Evolutionary conservation across 2,329 filamentous ascomycete species (phyloP), one percentile per base, ranked within the genome.

Genomic region (Pseudogymnoascus sp.): DNA sequence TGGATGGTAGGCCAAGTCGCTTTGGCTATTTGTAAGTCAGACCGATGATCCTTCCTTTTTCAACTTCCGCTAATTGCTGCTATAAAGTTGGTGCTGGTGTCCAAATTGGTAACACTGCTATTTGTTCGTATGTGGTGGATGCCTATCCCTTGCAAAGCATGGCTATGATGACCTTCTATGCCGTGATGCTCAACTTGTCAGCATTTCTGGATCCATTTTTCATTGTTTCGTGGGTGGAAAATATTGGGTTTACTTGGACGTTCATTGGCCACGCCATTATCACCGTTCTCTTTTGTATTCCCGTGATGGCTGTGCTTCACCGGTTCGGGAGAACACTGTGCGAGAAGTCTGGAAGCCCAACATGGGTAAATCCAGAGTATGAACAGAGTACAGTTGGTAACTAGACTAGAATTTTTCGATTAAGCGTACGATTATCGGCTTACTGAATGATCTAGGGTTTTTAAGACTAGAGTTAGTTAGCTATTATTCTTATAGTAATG

Each of bases 1-100:
- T 85, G 82, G 81, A 81, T 83, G 35, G 78, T 83, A 0, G 83
- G 81, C 1, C 82, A 85, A 65, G 72, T 84, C 4, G 81, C 80
- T 0, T 80, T 85, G 65, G 82, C 82, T 65, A 69, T 84, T 1
- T 82, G 79, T 82, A 72, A 72, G 77, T 72, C 16, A 22, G 16
- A 22, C 37, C 37, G n/a, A 19, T 40, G 37, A 40, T 19, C 37
- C 37, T 22, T 16, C 19, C 10, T 12, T 41, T 22, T 41, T 41
- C 40, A 41, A 41, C 10, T 41, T 22, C 40, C 3, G 10, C 40
- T 41, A 41, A 41, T 12, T 22, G 40, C 40, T 41, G 10, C 4
- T 22, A 12, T 41, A 41, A 22, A 82, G 80, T 83, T 68, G 80
- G 78, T 1, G 78, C 80, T 0, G 82, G 82, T 19, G 79, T 84